These are phyloP conservation scores for Eimeria tenella DNA, from an alignment of 169 alveolate species.

Conservation along the genomic window DNA sequence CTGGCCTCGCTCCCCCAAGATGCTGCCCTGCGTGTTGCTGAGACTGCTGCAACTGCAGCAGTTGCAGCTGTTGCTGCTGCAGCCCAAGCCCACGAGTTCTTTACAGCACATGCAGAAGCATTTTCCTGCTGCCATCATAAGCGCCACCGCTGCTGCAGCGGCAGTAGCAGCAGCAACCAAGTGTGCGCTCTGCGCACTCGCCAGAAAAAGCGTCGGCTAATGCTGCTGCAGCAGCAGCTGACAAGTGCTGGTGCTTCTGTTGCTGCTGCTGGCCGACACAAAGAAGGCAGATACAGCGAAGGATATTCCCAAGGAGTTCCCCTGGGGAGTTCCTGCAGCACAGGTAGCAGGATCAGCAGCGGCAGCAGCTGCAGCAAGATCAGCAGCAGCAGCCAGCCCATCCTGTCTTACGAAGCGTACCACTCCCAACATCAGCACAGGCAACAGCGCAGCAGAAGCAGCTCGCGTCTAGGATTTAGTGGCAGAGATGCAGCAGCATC, in stretches of 20 bases:
- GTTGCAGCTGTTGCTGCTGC: slow-evolving; percentile 48
- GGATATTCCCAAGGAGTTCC: neutral
- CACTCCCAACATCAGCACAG: neutral
- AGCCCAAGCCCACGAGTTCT: neutral
- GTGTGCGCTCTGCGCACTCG: neutral
- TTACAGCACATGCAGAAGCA: neutral
- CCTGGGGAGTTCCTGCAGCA: neutral
- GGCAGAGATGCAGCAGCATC: slow-evolving; percentile 14
- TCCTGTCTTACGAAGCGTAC: neutral
- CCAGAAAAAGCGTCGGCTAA: neutral
- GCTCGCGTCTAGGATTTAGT: neutral
- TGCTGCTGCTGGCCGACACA: too few species aligned
- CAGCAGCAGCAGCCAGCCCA: neutral
- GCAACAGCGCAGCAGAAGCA: slow-evolving; percentile 1
- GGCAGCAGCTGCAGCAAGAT: neutral
- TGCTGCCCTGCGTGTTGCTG: slow-evolving; percentile 2
- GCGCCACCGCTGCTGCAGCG: slow-evolving; percentile 33
- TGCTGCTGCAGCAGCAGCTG: neutral
- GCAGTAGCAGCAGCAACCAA: slow-evolving; percentile 24
- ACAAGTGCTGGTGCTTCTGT: neutral
- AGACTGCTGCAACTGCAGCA: slow-evolving; percentile 55
- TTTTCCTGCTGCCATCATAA: slow-evolving; percentile 9
- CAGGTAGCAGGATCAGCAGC: slow-evolving; percentile 26
- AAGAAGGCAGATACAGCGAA: too few species aligned
- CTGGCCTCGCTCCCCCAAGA: slow-evolving; percentile 24